phyloP scores from a whole-genome alignment of 179 eudicot species.

The Vitellaria paradoxa region DNA sequence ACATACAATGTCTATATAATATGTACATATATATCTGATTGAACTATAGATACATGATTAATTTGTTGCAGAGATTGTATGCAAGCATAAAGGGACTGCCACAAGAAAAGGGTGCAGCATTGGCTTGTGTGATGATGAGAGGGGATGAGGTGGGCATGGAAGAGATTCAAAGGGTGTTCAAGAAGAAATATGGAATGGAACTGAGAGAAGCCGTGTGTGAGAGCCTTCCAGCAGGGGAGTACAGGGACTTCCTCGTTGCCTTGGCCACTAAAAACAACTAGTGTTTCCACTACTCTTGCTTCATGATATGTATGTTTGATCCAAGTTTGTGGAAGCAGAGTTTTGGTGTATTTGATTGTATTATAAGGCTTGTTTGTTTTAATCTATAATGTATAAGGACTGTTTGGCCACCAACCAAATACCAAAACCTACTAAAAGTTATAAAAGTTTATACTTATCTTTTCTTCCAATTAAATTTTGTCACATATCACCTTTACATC shows the following conservation, averaged over 20 bases:
- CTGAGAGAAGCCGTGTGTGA: slow-evolving; percentile 47
- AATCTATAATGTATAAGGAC: background rate
- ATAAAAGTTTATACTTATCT: too few species aligned
- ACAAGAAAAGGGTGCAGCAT: slow-evolving; percentile 12
- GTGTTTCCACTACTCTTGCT: slow-evolving; percentile 12
- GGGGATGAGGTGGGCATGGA: slow-evolving; percentile 63
- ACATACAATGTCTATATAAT: too few species aligned
- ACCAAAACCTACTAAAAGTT: too few species aligned
- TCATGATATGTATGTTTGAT: background rate
- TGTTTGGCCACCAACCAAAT: too few species aligned
- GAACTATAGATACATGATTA: background rate
- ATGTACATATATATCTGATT: background rate
- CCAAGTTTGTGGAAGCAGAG: too few species aligned
- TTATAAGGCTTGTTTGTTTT: too few species aligned
- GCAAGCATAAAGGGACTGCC: slow-evolving; percentile 41
- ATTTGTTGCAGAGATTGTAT: slow-evolving; percentile 41
- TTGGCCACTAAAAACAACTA: slow-evolving; percentile 35
- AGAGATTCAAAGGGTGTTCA: slow-evolving; percentile 47
- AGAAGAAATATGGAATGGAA: slow-evolving; percentile 40
- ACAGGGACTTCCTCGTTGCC: slow-evolving; percentile 51
- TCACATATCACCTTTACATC: too few species aligned
- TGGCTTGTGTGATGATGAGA: slow-evolving; percentile 56
- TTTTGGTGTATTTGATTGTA: too few species aligned
- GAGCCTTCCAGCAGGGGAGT: slow-evolving; percentile 43
- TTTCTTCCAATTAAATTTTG: too few species aligned